Base-by-base conservation (phyloP, 306 rosid species). In the Sechiopsis laciniata region DNA sequence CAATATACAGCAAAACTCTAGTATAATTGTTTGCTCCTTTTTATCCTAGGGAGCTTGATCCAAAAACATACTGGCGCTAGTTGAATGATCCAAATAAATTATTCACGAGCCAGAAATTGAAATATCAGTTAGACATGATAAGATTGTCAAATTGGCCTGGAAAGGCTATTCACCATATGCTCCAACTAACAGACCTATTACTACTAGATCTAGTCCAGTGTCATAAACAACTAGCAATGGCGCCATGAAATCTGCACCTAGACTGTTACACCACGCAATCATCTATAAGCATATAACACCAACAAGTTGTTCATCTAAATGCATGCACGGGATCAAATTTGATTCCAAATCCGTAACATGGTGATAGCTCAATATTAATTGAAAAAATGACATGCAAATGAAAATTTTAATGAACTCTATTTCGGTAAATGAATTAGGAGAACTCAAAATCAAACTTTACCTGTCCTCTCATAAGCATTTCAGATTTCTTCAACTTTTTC, bases 391-490 rank as follows among this genome's bases (percentile, higher is more conserved):
- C 42, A 37, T 37, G 4, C 42, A 37, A 37, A 37, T 37, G 52
- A 6, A 40, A 40, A 40, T 6, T 40, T 6, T 40, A 40, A 6
- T 40, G 46, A 40, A 40, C 6, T 40, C 46, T 40, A 40, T 40
- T 40, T 40, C 8, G 46, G 46, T 40, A 40, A 40, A 40, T 40
- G 46, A 40, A 40, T 40, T 40, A 40, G 9, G 8, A 40, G 46
- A 40, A 7, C 46, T 40, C 46, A 40, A 40, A 40, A 40, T 40
- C 46, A 40, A 40, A 40, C 9, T 84, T 80, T 77, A 94, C 98
- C 96, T 94, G 98, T 83, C 98, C 98, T 86, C 96, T 80, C 83
- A 81, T 94, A 65, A 94, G 89, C 98, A 94, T 94, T 85, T 94
- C 98, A 67, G 98, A 87, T 84, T 94, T 94, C 88, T 90, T 90